Evolutionary conservation across 208 protist species (phyloP).

Genomic region (Naegleria fowleri): DNA sequence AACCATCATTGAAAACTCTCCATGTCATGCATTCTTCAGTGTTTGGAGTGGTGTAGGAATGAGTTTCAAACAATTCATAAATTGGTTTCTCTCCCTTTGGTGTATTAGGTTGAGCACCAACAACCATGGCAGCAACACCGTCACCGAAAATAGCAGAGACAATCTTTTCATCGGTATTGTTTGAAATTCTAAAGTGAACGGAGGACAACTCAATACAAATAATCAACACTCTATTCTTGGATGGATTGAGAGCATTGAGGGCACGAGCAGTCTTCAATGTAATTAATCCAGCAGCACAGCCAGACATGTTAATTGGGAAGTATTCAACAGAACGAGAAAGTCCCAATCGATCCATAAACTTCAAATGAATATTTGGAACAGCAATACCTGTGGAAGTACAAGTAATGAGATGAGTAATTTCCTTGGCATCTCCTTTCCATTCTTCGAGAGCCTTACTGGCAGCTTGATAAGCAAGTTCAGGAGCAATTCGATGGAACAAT

Average conservation of each 20-base stretch:
- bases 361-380: constrained; percentile 13
- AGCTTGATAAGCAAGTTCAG: neutral
- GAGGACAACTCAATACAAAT: constrained; percentile 10
- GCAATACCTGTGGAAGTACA: neutral
- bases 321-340: neutral
- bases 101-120: neutral
- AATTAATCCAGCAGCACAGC: neutral
- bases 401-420: constrained; percentile 23
- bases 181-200: neutral
- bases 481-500: neutral
- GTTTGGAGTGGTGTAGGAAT: neutral
- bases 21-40: constrained; percentile 1
- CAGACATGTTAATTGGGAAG: neutral
- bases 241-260: neutral
- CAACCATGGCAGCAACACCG: neutral
- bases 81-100: neutral
- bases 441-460: neutral
- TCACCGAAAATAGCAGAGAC: constrained; percentile 12
- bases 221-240: constrained; percentile 10
- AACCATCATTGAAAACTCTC: constrained; percentile 3
- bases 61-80: neutral
- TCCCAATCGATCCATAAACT: neutral
- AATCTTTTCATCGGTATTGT: neutral
- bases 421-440: neutral
- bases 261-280: neutral